Base-by-base conservation (phyloP, 31 red algal species). In the Porphyra umbilicalis region DNA sequence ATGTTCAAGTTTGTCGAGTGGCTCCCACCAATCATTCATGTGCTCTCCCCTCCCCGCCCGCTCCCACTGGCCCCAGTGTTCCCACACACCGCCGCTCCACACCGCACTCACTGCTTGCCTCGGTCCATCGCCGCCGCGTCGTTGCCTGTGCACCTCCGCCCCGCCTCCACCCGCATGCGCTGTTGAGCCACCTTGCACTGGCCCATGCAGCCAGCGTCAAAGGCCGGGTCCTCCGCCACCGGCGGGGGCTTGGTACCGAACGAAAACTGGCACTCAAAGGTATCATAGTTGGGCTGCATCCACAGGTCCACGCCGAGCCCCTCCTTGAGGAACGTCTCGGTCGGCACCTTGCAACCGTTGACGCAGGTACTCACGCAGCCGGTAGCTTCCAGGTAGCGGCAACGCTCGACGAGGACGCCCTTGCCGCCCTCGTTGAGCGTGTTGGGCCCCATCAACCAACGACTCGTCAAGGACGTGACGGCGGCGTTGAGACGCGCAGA, bases 231-330 rank as follows among this genome's bases (percentile, higher is more conserved):
- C 9, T 94, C 80, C n/a, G 68, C 80, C 78, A 82, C 57, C 35
- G 78, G 37, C 31, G 82, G 79, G 35, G 84, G 84, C 38, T 80
- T 29, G 38, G 83, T 77, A 9, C 94, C 94, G 88, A 92, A 96
- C 32, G 82, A 80, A 77, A 96, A 90, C 85, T 92, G 88, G 79
- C 94, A 92, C 44, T 81, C 84, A 29, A 76, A 92, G 77, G 88
- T 88, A 32, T 96, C 90, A 29, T 92, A 81, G 77, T 96, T 76
- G 15, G 94, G 94, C 83, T 96, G 89, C 36, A 96, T 96, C 30
- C 68, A 76, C 15, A 92, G 78, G 71, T 46, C 39, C 68, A 96
- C 38, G 31, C 94, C 94, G 46, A 96, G 85, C 6, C 83, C 86
- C 35, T 85, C 67, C 30, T 82, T 46, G 39, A 96, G 89, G 83